A percentile compares a stretch with the other conserved stretches of the same genome.
Conservation (phyloP, 2,329 filamentous ascomycete species). For the Alternaria postmessia region DNA sequence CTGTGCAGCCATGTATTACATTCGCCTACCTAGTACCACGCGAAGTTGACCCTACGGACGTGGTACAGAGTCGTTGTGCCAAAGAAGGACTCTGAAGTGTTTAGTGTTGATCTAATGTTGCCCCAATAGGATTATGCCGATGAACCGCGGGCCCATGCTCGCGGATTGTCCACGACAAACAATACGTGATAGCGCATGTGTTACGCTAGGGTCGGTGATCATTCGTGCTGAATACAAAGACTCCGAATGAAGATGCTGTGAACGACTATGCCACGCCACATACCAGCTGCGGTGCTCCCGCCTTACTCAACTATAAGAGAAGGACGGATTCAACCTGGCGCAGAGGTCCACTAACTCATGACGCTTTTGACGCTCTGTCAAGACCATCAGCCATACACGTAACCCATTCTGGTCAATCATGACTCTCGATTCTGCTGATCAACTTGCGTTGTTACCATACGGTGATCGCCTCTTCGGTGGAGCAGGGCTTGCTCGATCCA, state of each 20-base stretch:
- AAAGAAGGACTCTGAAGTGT: background rate
- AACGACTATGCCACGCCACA: background rate
- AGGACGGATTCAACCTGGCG: background rate
- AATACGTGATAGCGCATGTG: background rate
- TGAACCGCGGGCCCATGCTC: background rate
- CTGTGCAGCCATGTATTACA: background rate
- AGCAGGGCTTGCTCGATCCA: conserved; percentile 3
- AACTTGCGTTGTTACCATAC: conserved; percentile 17
- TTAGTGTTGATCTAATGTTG: background rate
- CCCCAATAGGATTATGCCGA: no score
- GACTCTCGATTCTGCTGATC: conserved; percentile 17
- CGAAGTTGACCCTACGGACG: background rate
- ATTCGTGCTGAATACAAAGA: background rate
- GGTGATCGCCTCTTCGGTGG: conserved; percentile 18
- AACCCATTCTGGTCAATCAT: conserved; percentile 17
- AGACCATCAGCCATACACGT: background rate
- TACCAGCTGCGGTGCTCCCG: background rate
- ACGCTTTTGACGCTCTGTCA: background rate
- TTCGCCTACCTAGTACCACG: conserved; percentile 4
- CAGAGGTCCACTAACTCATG: background rate
- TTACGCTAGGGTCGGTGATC: background rate
- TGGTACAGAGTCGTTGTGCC: background rate
- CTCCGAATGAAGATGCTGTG: background rate
- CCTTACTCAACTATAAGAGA: background rate
- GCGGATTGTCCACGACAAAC: conserved; percentile 2